A percentile compares a stretch with the other conserved stretches of the same genome.
These are phyloP conservation scores for Amanita pallidorosea DNA, from an alignment of 768 basidiomycete species.

Conservation along the genomic window DNA sequence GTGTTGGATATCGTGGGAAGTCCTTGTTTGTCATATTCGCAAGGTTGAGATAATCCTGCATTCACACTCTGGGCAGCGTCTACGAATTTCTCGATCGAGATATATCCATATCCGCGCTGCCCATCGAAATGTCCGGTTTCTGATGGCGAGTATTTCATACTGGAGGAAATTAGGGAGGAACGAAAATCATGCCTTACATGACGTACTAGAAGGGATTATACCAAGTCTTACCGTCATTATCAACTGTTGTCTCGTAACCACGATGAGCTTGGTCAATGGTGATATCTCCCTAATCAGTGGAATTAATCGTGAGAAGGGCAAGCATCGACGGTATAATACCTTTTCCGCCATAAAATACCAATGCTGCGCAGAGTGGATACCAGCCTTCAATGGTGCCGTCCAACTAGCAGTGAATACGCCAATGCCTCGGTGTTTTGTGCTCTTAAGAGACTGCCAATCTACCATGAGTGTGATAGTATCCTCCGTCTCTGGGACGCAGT, in stretches of 20 bases:
- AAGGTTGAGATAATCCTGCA: constrained; percentile 51
- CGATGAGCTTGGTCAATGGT: constrained; percentile 89
- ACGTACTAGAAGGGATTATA: constrained; percentile 89
- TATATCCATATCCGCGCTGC: constrained; percentile 85
- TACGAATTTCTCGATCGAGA: constrained; percentile 84
- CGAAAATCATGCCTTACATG: constrained; percentile 4
- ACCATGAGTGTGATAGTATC: constrained; percentile 67
- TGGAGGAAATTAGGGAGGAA: constrained; percentile 16
- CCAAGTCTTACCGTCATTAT: constrained; percentile 47
- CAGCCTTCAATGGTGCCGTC: constrained; percentile 85
- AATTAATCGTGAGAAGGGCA: constrained; percentile 1
- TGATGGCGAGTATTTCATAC: constrained; percentile 93
- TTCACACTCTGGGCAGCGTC: constrained; percentile 77
- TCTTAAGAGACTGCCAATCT: constrained; percentile 81
- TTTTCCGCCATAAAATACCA: constrained; percentile 96
- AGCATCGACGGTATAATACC: constrained; percentile 24
- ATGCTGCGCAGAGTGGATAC: constrained; percentile 84
- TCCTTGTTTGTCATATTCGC: constrained; percentile 43
- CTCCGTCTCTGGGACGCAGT: constrained; percentile 79
- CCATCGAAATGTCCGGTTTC: constrained; percentile 92
- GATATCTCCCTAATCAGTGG: constrained; percentile 64
- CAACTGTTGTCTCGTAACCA: constrained; percentile 83
- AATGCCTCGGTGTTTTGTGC: constrained; percentile 68
- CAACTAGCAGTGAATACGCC: constrained; percentile 91
- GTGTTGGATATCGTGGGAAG: constrained; percentile 88